These are phyloP conservation scores for Leucoagaricus sp. DNA, from an alignment of 1,284 basidiomycete genomes.

Conservation along the genomic window DNA sequence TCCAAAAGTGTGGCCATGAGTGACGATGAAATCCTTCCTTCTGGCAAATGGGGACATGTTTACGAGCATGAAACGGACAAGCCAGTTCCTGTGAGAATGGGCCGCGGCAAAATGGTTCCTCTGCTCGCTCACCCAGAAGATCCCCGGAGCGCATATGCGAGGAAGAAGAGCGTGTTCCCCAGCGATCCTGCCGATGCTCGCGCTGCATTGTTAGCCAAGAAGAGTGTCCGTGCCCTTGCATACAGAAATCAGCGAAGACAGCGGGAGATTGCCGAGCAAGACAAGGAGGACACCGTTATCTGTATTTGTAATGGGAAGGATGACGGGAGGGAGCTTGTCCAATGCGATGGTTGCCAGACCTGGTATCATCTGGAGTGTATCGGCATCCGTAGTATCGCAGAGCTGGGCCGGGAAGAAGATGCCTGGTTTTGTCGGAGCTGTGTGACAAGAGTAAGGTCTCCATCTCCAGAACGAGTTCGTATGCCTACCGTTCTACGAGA, in stretches of 20 bases:
- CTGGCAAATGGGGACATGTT: constrained; percentile 31
- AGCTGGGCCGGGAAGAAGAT: constrained; percentile 74
- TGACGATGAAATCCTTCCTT: constrained; percentile 35
- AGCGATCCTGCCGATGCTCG: constrained; percentile 74
- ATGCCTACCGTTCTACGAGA: constrained; percentile 37
- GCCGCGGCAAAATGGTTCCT: constrained; percentile 65
- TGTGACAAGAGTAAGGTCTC: constrained; percentile 35
- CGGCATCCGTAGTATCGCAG: constrained; percentile 57
- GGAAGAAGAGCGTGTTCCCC: constrained; percentile 42
- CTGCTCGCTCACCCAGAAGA: constrained; percentile 42
- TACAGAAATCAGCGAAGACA: constrained; percentile 44
- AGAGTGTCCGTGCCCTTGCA: constrained; percentile 59
- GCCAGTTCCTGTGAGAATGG: constrained; percentile 36
- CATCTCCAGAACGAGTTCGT: constrained; percentile 38
- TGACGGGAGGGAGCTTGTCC: constrained; percentile 70
- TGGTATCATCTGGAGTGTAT: constrained; percentile 82
- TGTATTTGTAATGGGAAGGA: constrained; percentile 70
- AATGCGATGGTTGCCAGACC: constrained; percentile 71
- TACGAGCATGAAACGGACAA: constrained; percentile 29
- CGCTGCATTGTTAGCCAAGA: constrained; percentile 68
- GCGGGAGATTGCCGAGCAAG: constrained; percentile 33
- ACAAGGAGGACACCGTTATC: constrained; percentile 50
- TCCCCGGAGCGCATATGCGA: constrained; percentile 20
- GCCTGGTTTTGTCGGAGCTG: constrained; percentile 72
- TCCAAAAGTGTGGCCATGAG: constrained; percentile 18